Evolutionary conservation across 768 basidiomycete genomes (phyloP), one percentile per base, ranked within the genome.

Genomic region (Neoboletus brunneissimus): DNA sequence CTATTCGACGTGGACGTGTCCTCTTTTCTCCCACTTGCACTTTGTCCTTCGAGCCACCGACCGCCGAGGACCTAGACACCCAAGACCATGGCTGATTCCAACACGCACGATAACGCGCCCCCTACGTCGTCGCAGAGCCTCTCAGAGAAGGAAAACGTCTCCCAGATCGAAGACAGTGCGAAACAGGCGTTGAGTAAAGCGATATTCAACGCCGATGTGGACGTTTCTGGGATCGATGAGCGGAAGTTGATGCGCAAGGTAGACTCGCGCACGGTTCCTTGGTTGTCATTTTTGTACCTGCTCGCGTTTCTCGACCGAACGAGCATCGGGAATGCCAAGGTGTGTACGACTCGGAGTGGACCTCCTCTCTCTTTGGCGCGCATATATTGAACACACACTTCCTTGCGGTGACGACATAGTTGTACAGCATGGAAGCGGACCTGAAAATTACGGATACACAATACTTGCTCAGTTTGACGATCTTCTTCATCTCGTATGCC

Each of bases 261-360:
- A 46, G 87, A 88, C 69, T 61, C 77, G 55, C 78, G 79, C n/a
- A 77, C 87, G 58, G 77, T 87, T 37, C 83, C 86, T 11, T 89
- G 87, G 88, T 65, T 88, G 40, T 85, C 88, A 5, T 78, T 94
- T 51, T 71, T 93, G 62, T 91, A 91, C 71, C 75, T 91, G 37
- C 75, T 92, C 38, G 86, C 85, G 61, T 91, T 90, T 76, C 70
- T 85, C 52, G 82, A 84, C 59, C 75, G 83, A 29, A 80, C 81
- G 58, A 81, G 79, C 54, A 79, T 82, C 54, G 81, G 80, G 37
- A 82, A 83, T 52, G 62, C 67, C 48, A 65, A 66, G 55, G 59
- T 64, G 31, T 1, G 49, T 29, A 5, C 13, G 7, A n/a, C 10
- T 4, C 2, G 37, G 7, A 2, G 2, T 27, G 16, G 25, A 44